Evolutionary conservation across 176 grass and related monocot species (phyloP).

Genomic region (Oryza rufipogon): DNA sequence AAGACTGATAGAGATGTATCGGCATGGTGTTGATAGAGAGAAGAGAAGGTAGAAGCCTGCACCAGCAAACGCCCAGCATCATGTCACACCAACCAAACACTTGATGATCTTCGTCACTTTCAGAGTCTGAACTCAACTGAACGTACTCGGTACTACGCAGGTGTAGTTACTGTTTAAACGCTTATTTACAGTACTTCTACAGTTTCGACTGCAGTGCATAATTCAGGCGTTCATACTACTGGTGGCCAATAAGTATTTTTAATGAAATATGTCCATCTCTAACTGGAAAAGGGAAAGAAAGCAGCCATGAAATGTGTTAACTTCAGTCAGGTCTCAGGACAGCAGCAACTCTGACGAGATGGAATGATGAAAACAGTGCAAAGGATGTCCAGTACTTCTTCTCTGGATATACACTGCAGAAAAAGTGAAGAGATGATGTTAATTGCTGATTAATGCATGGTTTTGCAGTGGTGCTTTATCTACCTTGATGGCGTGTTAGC

Average conservation of each 20-base stretch:
- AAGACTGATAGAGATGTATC: not conserved
- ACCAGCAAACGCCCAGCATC: slow-evolving; percentile 28
- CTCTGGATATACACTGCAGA: not conserved
- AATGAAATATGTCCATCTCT: not conserved
- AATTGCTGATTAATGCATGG: not conserved
- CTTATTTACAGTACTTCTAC: not conserved
- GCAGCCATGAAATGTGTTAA: not conserved
- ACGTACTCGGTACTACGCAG: not conserved
- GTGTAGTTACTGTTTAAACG: not conserved
- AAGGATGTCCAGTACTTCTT: not conserved
- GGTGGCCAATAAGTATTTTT: not conserved
- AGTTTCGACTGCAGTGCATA: not conserved
- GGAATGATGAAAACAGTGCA: not conserved
- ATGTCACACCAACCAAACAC: slow-evolving; percentile 8
- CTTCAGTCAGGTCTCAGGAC: not conserved
- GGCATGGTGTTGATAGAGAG: not conserved
- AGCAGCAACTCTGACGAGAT: not conserved
- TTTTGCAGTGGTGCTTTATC: too few species aligned
- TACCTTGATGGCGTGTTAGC: slow-evolving; percentile 2
- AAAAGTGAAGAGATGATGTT: not conserved
- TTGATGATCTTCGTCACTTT: not conserved
- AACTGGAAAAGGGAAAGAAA: not conserved
- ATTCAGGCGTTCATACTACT: slow-evolving; percentile 33
- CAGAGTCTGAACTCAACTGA: not conserved
- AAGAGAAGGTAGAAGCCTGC: not conserved